phyloP scores from a whole-genome alignment of 2,329 filamentous ascomycete genomes.

The Xylariaceae sp. region DNA sequence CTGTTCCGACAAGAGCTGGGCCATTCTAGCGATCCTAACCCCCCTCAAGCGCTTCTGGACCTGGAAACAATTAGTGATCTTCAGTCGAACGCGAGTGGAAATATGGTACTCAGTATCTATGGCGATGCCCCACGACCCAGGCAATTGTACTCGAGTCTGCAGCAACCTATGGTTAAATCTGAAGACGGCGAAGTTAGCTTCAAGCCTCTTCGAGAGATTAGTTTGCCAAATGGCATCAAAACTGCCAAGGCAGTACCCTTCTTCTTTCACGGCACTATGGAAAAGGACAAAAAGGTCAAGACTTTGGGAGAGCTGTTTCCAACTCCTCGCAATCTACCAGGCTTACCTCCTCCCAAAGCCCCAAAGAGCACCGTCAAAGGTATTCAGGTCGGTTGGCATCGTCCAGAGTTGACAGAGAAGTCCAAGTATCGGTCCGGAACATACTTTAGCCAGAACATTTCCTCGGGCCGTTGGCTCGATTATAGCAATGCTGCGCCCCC shows the following conservation, averaged over 20 bases:
- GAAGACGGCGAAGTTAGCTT: conserved; percentile 20
- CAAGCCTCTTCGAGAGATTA: conserved; percentile 55
- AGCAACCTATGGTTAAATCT: conserved; percentile 39
- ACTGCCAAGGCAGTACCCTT: conserved; percentile 60
- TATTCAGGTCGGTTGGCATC: conserved; percentile 48
- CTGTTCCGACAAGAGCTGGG: conserved; percentile 59
- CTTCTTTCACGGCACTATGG: conserved; percentile 30
- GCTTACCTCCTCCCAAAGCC: conserved; percentile 67
- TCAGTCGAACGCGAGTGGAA: conserved; percentile 36
- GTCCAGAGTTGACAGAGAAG: conserved; percentile 52
- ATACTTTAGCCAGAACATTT: conserved; percentile 64
- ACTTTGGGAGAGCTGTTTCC: conserved; percentile 73
- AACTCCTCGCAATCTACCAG: conserved; percentile 60
- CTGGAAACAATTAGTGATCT: conserved; percentile 36
- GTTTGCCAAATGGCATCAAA: conserved; percentile 70
- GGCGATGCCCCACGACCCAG: conserved; percentile 70
- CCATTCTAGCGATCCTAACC: conserved; percentile 38
- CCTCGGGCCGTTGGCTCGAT: conserved; percentile 67
- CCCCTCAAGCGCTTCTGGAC: conserved; percentile 31
- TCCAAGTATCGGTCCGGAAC: conserved; percentile 49
- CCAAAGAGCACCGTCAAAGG: conserved; percentile 66
- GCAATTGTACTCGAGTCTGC: conserved; percentile 84
- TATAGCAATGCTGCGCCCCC: conserved; percentile 60
- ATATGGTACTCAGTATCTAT: conserved; percentile 69
- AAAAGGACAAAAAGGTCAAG: conserved; percentile 48